Base-by-base conservation (phyloP, 2,329 filamentous ascomycete species). In the Ceratocystis eucalypticola region DNA sequence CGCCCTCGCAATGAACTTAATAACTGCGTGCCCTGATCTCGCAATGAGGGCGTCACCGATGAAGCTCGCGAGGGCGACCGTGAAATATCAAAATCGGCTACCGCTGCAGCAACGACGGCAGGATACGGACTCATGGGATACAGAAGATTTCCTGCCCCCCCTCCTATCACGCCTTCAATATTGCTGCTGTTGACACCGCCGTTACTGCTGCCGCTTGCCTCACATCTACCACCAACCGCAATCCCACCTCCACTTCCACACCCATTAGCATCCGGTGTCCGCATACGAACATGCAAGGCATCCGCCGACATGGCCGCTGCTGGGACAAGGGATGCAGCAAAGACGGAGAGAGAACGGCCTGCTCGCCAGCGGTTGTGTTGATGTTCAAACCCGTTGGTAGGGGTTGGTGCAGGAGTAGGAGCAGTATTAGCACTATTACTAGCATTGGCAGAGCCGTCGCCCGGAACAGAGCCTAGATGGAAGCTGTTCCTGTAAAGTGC, bases 1-100 rank as follows among this genome's bases (percentile, higher is more conserved):
- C 65, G 65, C 2, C 50, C 65, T 10, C 65, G 65, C 12, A 67
- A 20, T 25, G 65, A 67, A 46, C 61, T 67, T 28, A 67, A 28
- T 10, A 67, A 20, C 10, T 61, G 62, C 30, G 61, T 46, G 22
- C 65, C 65, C 41, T 67, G 65, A 5, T 53, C 53, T 33, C 62
- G 62, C 15, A 67, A 46, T 30, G 61, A 59, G 25, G 61, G 65
- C 25, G 41, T 61, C 8, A 64, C 41, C 48, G 62, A 53, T 22
- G 65, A 67, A 12, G 65, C 30, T 44, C 46, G 28, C 1, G 61
- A 64, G 7, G 41, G 41, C 1, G 61, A 57, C 1, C 53, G 53
- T 22, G 50, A 61, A 25, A n/a, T 30, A 28, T 65, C 53, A 45
- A 17, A n/a, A 28, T 61, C 65, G 8, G 30, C 20, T 41, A 10